Base-by-base conservation (phyloP, 2,329 filamentous ascomycete genomes). In the Xylariaceae sp. region DNA sequence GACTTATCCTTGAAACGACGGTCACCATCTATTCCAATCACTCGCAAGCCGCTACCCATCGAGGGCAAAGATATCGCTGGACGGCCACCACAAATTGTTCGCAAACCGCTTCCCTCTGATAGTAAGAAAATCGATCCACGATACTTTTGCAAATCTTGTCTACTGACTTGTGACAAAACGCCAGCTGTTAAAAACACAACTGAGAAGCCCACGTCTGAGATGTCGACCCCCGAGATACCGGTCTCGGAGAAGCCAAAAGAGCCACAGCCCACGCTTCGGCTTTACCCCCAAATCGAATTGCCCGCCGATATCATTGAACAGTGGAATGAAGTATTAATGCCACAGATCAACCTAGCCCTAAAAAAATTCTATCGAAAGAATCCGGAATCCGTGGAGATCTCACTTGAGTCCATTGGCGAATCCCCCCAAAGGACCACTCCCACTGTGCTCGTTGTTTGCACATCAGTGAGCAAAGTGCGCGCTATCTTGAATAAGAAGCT, bases 371-470 rank as follows among this genome's bases (percentile, higher is more conserved):
- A 91, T 64, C 81, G 81, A 60, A 88, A 88, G 62, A 80, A 89
- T 48, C 80, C 84, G 0, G 88, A 92, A 67, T 89, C 87, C 0
- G 83, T 89, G 35, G 88, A 89, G 64, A 89, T 92, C 41, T 87
- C 86, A 7, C 80, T 92, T 1, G 84, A 89, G 57, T 86, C 84
- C 0, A 83, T 91, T 41, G 88, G 88, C 19, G 84, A 87, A 50
- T 84, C 82, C 2, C 77, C 82, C 4, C 77, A 83, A 37, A 83
- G 80, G 52, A 84, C 85, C 0, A 80, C 79, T 52, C 87, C 88
- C 0, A 91, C 88, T 0, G 86, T 91, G 0, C 76, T 91, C 26
- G 84, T 92, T 6, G 85, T 89, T 3, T 92, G 88, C 71, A 86
- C 82, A 2, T 91, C 87, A 3, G 86, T 89, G 6, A 76, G 76